These are phyloP conservation scores for Solanum clarkiae DNA, from an alignment of 257 asterid genomes.

Conservation along the genomic window DNA sequence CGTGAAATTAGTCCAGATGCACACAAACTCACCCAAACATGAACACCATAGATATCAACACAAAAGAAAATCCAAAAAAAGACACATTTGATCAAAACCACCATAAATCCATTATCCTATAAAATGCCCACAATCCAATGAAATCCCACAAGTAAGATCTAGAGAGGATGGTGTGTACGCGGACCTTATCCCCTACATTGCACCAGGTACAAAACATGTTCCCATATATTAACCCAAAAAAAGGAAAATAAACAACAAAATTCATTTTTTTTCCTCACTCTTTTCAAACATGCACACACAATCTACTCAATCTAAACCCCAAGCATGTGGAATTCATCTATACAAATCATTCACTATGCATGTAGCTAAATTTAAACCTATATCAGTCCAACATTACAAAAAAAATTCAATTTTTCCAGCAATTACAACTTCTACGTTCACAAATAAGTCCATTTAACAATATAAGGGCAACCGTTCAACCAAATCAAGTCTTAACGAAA, in stretches of 20 bases:
- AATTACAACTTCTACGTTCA: background rate
- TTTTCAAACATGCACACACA: background rate
- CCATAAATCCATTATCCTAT: background rate
- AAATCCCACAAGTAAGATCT: background rate
- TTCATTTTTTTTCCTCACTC: background rate
- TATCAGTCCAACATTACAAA: background rate
- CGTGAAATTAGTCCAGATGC: background rate
- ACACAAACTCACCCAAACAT: background rate
- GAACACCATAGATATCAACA: background rate
- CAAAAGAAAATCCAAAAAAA: background rate
- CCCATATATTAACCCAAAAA: background rate
- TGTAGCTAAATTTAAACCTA: background rate
- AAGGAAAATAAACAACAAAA: background rate
- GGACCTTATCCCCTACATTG: background rate
- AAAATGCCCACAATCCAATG: background rate
- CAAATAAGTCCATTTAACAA: background rate
- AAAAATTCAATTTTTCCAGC: background rate
- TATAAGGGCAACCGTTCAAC: background rate
- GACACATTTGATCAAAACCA: background rate
- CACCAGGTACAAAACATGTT: background rate
- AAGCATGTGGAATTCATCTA: background rate
- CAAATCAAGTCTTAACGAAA: background rate
- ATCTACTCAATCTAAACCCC: background rate
- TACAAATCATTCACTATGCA: background rate
- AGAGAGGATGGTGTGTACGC: background rate